Evolutionary conservation across 1,284 basidiomycete species (phyloP).

Genomic region (Spongiforma sp.): DNA sequence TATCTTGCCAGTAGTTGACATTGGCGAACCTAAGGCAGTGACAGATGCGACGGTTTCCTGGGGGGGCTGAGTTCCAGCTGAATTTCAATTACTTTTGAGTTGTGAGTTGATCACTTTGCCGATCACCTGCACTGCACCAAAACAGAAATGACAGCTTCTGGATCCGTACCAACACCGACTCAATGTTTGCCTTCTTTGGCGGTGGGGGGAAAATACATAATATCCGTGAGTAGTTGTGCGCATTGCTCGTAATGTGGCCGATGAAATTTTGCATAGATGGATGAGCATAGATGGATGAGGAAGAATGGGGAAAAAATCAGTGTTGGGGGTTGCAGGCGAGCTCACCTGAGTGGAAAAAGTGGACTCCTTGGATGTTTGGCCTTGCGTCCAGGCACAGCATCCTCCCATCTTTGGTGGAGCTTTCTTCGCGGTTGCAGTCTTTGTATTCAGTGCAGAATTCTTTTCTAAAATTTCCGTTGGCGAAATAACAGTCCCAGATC

Average conservation of each 20-base stretch:
- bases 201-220: constrained; percentile 77
- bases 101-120: no score
- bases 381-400: constrained; percentile 44
- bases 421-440: constrained; percentile 42
- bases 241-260: constrained; percentile 72
- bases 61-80: no score
- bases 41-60: no score
- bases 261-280: constrained; percentile 68
- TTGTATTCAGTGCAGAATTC: constrained; percentile 69
- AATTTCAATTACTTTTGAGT: no score
- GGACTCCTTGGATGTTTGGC: constrained; percentile 50
- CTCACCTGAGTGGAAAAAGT: constrained; percentile 33
- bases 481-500: constrained; percentile 75
- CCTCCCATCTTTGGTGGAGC: constrained; percentile 44
- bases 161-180: no score
- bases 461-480: constrained; percentile 73
- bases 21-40: no score
- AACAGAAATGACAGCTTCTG: no score
- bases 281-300: no score
- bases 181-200: constrained; percentile 93
- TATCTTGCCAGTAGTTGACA: no score
- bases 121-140: no score
- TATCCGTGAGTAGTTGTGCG: constrained; percentile 54
- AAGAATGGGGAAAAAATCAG: constrained; percentile 54
- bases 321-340: constrained; percentile 19